Evolutionary conservation across 192 early-diverging fungal genomes (phyloP).

Genomic region (Kappamyces sp.): DNA sequence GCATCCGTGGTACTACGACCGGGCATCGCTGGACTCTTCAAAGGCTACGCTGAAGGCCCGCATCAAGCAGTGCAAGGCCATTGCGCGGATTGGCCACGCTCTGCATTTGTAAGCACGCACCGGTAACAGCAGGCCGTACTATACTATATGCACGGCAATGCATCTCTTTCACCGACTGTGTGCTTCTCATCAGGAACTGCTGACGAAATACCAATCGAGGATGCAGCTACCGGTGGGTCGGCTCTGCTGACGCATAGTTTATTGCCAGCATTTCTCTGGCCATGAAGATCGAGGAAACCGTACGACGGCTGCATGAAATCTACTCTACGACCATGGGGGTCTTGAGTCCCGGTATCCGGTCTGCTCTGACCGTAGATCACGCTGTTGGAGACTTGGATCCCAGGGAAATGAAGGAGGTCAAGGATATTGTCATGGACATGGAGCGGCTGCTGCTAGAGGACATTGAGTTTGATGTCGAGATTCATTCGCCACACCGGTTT

Average conservation of each 20-base stretch:
- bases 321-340: not conserved
- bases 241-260: not conserved
- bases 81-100: no score
- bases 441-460: conserved; percentile 13
- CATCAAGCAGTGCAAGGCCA: no score
- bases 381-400: not conserved
- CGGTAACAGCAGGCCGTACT: conserved; percentile 5
- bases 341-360: not conserved
- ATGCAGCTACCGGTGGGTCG: not conserved
- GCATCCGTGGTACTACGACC: no score
- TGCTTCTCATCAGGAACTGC: not conserved
- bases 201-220: conserved; percentile 3
- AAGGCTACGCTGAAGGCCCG: no score
- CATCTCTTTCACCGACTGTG: conserved; percentile 10
- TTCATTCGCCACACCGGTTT: conserved; percentile 8
- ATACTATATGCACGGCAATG: conserved; percentile 1
- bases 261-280: conserved; percentile 7
- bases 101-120: not conserved
- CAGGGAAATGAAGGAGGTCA: conserved; percentile 8
- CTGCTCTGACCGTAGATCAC: no score
- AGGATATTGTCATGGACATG: conserved; percentile 11
- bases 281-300: conserved; percentile 17
- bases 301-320: conserved; percentile 4
- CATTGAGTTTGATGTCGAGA: conserved; percentile 15
- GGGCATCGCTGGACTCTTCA: no score